phyloP scores from a whole-genome alignment of 371 early-diverging fungal species.

The Lichtheimia hyalospora region DNA sequence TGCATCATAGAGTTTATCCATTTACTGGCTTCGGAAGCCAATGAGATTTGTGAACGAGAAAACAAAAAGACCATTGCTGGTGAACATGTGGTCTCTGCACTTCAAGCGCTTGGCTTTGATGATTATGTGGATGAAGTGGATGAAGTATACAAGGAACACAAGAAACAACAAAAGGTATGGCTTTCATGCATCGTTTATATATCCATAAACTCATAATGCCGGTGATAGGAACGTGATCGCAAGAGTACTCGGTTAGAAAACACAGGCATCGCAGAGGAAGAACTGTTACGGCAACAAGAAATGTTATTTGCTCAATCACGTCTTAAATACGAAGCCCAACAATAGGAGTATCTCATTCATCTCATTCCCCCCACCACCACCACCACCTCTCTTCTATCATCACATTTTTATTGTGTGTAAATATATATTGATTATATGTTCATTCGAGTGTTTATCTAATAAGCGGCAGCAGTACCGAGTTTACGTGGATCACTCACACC shows the following conservation, averaged over 20 bases:
- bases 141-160: conserved; percentile 89
- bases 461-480: conserved; percentile 37
- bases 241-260: conserved; percentile 85
- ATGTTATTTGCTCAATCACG: conserved; percentile 94
- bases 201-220: not conserved
- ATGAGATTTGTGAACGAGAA: conserved; percentile 97
- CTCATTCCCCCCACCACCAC: not conserved
- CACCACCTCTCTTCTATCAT: not conserved
- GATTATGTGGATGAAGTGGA: conserved; percentile 89
- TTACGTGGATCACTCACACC: conserved; percentile 53
- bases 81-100: conserved; percentile 93
- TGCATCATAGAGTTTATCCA: conserved; percentile 86
- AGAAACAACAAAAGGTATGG: conserved; percentile 84
- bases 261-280: conserved; percentile 91
- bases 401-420: not conserved
- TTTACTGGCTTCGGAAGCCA: conserved; percentile 91
- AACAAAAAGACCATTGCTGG: conserved; percentile 98
- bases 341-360: conserved; percentile 28
- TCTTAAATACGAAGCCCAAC: conserved; percentile 66
- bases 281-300: conserved; percentile 87
- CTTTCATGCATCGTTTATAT: no score
- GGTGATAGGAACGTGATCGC: conserved; percentile 83
- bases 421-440: not conserved
- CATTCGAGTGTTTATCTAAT: conserved; percentile 1
- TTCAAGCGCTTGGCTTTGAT: conserved; percentile 92